Evolutionary conservation across 805 yeast species (phyloP), one percentile per base, ranked within the genome.

Genomic region (Candida nemodendra): DNA sequence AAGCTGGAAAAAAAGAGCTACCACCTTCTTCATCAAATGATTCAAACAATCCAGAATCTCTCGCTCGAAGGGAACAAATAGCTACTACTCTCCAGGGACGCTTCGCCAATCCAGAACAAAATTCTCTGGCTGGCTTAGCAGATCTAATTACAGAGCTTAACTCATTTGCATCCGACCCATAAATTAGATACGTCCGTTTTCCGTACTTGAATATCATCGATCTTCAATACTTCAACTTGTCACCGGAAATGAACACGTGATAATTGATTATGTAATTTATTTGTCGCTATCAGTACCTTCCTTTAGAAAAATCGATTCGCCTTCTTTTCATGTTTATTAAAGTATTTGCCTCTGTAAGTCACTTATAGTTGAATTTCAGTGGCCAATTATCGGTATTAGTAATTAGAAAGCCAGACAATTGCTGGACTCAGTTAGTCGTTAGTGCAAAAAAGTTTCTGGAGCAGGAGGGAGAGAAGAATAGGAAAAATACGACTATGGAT

Each of bases 401-500:
- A n/a, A n/a, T n/a, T n/a, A n/a, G n/a, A n/a, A n/a, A n/a, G n/a
- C n/a, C n/a, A n/a, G n/a, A n/a, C n/a, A n/a, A n/a, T n/a, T n/a
- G n/a, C n/a, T n/a, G n/a, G n/a, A n/a, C n/a, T n/a, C n/a, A n/a
- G n/a, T n/a, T n/a, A n/a, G n/a, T n/a, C n/a, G n/a, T n/a, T n/a
- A n/a, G n/a, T n/a, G n/a, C n/a, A n/a, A n/a, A n/a, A n/a, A n/a
- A n/a, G n/a, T n/a, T n/a, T n/a, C n/a, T n/a, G n/a, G n/a, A n/a
- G n/a, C n/a, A n/a, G n/a, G n/a, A n/a, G n/a, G n/a, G n/a, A n/a
- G n/a, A n/a, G n/a, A n/a, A n/a, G n/a, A n/a, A n/a, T n/a, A n/a
- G n/a, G n/a, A n/a, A n/a, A n/a, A n/a, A n/a, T n/a, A n/a, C 12
- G 18, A 38, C 24, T n/a, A 53, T 50, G 56, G 56, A 53, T 27